Evolutionary conservation across 1,139 yeast species (phyloP), one percentile per base, ranked within the genome.

Genomic region (Yamadazyma blattariae): DNA sequence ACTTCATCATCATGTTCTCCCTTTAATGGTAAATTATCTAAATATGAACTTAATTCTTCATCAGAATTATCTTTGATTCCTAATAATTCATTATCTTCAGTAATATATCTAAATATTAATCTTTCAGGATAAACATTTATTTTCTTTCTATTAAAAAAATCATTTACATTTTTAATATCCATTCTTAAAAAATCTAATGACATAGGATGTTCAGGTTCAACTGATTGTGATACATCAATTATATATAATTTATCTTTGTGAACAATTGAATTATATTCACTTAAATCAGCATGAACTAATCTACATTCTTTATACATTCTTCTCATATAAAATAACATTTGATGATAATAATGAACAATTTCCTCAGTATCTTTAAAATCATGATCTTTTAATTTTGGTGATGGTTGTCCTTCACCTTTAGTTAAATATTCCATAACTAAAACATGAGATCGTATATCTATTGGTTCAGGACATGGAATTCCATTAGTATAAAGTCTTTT

Each of bases 121-220:
- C 95, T 71, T 57, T 92, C 98, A 2, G 95, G 79, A 47, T 85
- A 84, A 4, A 87, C 83, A 37, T 77, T 74, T 27, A 89, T 86
- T 56, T 82, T 80, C 50, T 74, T 74, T 40, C 81, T 71, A 39
- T 70, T 67, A 52, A 94, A 94, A 57, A 82, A 94, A 50, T 86
- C 94, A 53, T 89, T 92, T 14, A 92, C 89, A 52, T 94, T 94
- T 59, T 90, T 92, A 52, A 94, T 90, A 60, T 94, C 99, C 98
- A 92, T 92, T 54, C 99, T 71, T 40, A 94, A 64, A 54, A 94
- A 94, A 56, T 92, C 97, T 41, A 92, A 69, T 29, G 96, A 86
- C 86, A 88, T 89, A 6, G 97, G 98, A 59, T 94, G 99, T 50
- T 90, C 97, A 16, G 96, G 97, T 57, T 94, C 97, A 19, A 94